Evolutionary conservation across 179 eudicot genomes (phyloP), one percentile per base, ranked within the genome.

Genomic region (Camellia oleifera): DNA sequence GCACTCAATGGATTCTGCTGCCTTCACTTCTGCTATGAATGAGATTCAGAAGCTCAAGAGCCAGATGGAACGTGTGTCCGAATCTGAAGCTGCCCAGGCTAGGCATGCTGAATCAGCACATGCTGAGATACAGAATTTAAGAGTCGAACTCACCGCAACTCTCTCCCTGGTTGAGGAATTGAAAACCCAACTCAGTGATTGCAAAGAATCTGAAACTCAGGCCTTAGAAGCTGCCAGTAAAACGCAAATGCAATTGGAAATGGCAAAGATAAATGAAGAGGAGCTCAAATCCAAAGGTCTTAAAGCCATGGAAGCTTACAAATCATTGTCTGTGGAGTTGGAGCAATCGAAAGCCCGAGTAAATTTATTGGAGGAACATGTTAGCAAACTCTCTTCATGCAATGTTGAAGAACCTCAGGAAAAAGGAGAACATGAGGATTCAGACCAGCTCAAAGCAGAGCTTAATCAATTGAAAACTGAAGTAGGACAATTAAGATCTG

Each of bases 41-140:
- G 97, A 92, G 81, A 80, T 90, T 64, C 93, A 92, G 82, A 91
- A 83, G 81, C 93, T 94, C 58, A 92, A 91, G 80, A 79, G 76
- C 65, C 93, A 92, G 77, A 86, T 92, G 32, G 95, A 91, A 69
- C 78, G 81, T 78, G 82, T 87, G 70, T 74, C 88, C 1, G 89
- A 90, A 64, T 89, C 91, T 68, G 91, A 89, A 81, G 91, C 90
- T 58, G 77, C 87, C 2, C 89, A 91, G 68, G 84, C 86, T 53
- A 87, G 84, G 77, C 81, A 74, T 72, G 88, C 91, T 20, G 92
- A 89, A 75, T 83, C 88, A 11, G 91, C 96, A 13, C 86, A 84
- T 81, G 88, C 75, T 62, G 96, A 95, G 83, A 82, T 93, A 14
- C 90, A 88, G 68, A 85, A 81, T 78, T 78, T 95, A 77, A 83